Base-by-base conservation (phyloP, 306 rosid species). In the Cucurbita moschata region DNA sequence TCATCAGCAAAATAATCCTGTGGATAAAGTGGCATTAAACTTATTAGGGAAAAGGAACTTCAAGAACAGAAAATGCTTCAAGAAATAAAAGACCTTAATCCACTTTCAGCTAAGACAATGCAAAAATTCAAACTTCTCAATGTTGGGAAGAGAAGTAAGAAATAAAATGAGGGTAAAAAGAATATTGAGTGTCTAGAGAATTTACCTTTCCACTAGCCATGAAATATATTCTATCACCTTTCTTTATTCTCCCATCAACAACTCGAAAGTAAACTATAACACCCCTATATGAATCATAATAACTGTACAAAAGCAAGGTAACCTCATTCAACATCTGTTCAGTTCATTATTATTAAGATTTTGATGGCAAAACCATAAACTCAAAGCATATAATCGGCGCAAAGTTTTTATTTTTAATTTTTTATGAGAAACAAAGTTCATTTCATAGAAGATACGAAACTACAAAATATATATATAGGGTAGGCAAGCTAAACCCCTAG, bases 241-340 rank as follows among this genome's bases (percentile, higher is more conserved):
- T 93, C 89, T 88, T 93, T 53, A 93, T 83, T 59, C 81, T 81
- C 70, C 98, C 98, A 85, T 93, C 98, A 80, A 90, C 84, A 58
- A 90, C 87, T 58, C 98, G 84, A 79, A 93, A 93, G 74, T 93
- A 93, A 78, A 93, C 98, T 57, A 93, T 85, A 53, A 90, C 97
- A 44, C 98, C 98, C 79, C 98, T 82, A 30, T 92, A 92, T 55
- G 98, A 87, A 78, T 93, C 98, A 70, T 88, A 93, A 83, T 93
- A 93, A 77, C 98, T 90, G 94, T 85, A 86, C 43, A 69, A 79
- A 44, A 76, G 82, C 64, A 77, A 79, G 47, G 64, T 76, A 73
- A 68, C 43, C 50, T 12, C 40, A 21, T 21, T 19, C 5, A 66
- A 4, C 30, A 64, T 42, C 30, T 10, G 53, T 54, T 5, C 11